Percentiles rank a stretch among this genome's conserved stretches.
Evolutionary conservation across 306 rosid species (phyloP).

Genomic region (Glycine latifolia): DNA sequence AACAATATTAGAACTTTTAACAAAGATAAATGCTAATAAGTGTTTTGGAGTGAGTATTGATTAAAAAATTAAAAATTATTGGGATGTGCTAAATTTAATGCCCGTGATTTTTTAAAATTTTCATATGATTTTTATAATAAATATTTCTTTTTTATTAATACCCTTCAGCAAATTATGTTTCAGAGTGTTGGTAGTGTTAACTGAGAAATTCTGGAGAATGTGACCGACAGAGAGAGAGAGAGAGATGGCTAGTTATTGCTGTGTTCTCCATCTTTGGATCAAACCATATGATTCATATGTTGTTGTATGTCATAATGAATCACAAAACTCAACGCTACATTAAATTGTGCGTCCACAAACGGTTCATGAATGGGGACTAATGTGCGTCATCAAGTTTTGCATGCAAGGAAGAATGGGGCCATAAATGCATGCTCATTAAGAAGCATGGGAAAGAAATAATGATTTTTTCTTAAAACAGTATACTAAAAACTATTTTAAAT

Average conservation of each 20-base stretch:
- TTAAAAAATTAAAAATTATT: too few relatives aligned
- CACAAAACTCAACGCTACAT: neutral
- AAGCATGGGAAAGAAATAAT: neutral
- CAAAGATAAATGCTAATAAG: too few relatives aligned
- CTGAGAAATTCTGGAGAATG: neutral
- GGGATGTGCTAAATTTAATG: too few relatives aligned
- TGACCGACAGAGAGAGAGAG: conserved; percentile 34
- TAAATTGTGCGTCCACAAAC: neutral
- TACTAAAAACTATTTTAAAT: too few relatives aligned
- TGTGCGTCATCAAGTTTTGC: neutral
- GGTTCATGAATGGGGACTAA: neutral
- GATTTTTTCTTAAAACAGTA: too few relatives aligned
- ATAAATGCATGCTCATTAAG: conserved; percentile 1
- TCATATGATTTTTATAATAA: too few relatives aligned
- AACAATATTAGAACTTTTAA: too few relatives aligned
- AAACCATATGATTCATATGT: conserved; percentile 10
- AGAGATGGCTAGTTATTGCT: neutral
- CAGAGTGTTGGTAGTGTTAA: neutral
- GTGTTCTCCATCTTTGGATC: conserved; percentile 6
- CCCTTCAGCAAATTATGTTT: neutral
- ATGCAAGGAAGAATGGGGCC: neutral
- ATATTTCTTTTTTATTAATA: too few relatives aligned
- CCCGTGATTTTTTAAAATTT: too few relatives aligned
- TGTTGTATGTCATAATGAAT: conserved; percentile 16
- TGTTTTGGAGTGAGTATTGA: too few relatives aligned